A percentile compares a stretch with the other conserved stretches of the same genome.
Evolutionary conservation across 2,329 filamentous ascomycete species (phyloP).

Genomic region (Waltergamsia citrina): DNA sequence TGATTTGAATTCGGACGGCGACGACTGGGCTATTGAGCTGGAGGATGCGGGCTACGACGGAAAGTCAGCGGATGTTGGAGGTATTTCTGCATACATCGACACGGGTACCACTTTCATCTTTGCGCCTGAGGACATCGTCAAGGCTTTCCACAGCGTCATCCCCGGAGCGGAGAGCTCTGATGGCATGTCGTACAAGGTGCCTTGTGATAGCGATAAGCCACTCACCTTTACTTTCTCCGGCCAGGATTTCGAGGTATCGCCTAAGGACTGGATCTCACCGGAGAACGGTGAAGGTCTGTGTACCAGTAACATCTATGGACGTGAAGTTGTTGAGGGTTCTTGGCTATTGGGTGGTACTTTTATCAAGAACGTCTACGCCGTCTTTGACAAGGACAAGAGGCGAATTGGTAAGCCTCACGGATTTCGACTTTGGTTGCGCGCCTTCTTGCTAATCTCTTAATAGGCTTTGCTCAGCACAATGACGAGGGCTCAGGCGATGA

Average conservation of each 20-base stretch:
- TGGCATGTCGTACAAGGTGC: constrained; percentile 58
- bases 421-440: too few species aligned
- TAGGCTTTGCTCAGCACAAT: constrained; percentile 4
- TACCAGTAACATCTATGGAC: constrained; percentile 66
- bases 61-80: constrained; percentile 44
- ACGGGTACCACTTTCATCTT: constrained; percentile 77
- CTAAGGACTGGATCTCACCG: constrained; percentile 60
- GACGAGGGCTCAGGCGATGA: neutral
- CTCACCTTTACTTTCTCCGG: constrained; percentile 62
- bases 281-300: constrained; percentile 36
- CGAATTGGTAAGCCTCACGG: constrained; percentile 44
- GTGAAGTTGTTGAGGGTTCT: constrained; percentile 52
- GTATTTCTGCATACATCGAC: constrained; percentile 62
- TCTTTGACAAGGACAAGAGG: constrained; percentile 67
- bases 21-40: constrained; percentile 66
- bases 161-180: constrained; percentile 48
- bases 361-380: constrained; percentile 79
- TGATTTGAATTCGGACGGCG: constrained; percentile 31
- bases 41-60: constrained; percentile 57
- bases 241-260: constrained; percentile 54
- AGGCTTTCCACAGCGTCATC: constrained; percentile 57
- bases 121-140: constrained; percentile 57
- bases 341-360: constrained; percentile 86
- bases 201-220: constrained; percentile 55
- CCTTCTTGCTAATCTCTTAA: constrained; percentile 1